phyloP scores from a whole-genome alignment of 306 rosid species.

The Quercus parvula region DNA sequence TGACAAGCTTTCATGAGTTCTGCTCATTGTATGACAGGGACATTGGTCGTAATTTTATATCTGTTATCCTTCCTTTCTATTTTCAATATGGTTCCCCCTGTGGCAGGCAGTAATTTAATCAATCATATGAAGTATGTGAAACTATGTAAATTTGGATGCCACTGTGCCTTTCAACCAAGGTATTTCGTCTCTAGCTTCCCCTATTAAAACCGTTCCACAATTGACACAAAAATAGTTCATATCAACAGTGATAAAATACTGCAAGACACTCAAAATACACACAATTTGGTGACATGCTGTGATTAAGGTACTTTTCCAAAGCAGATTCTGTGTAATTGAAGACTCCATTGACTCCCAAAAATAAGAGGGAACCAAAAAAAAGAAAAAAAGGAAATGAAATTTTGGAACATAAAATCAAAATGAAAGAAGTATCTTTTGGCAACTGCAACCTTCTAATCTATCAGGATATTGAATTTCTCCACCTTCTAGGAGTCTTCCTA shows the following conservation, averaged over 20 bases:
- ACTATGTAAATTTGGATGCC: neutral
- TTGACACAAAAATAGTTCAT: neutral
- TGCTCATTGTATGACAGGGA: neutral
- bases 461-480: slow-evolving; percentile 95
- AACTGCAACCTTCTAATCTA: slow-evolving; percentile 1
- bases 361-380: slow-evolving; percentile 9
- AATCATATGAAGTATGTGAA: neutral
- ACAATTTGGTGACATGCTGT: slow-evolving; percentile 32
- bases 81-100: neutral
- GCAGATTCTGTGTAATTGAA: slow-evolving; percentile 10
- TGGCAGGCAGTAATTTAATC: neutral
- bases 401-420: slow-evolving; percentile 19
- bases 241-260: neutral
- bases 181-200: neutral
- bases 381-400: neutral
- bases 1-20: neutral
- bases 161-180: neutral
- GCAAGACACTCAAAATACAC: slow-evolving; percentile 23
- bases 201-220: neutral
- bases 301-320: slow-evolving; percentile 14
- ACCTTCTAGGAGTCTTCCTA: slow-evolving; percentile 70
- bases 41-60: neutral
- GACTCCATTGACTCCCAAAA: slow-evolving; percentile 22
- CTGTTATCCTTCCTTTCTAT: neutral
- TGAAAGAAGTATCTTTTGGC: slow-evolving; percentile 8